Percentiles rank a stretch among this genome's conserved stretches.
Conservation (phyloP, 768 basidiomycete species). For the Chalciporus piperatus region DNA sequence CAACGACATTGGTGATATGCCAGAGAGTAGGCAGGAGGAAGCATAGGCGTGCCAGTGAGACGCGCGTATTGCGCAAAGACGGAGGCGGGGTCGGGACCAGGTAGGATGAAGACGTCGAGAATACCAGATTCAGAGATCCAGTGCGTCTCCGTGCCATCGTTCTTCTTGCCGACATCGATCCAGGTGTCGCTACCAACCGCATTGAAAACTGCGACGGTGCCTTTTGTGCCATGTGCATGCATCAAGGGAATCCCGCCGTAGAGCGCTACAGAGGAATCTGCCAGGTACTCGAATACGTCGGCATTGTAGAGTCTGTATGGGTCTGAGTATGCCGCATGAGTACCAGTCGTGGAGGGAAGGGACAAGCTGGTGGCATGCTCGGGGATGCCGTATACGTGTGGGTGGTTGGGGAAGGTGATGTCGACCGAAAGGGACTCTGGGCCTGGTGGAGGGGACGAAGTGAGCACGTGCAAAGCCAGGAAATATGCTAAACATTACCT, state of each 20-base stretch:
- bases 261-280: constrained; percentile 73
- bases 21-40: constrained; percentile 90
- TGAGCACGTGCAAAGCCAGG: not conserved
- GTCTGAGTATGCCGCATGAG: constrained; percentile 72
- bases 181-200: constrained; percentile 89
- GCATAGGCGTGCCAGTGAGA: constrained; percentile 79
- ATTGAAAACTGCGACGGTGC: constrained; percentile 90
- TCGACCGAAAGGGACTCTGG: constrained; percentile 94
- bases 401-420: constrained; percentile 88
- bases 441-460: constrained; percentile 48
- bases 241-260: constrained; percentile 92
- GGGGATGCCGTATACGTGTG: constrained; percentile 92
- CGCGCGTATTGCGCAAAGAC: constrained; percentile 83
- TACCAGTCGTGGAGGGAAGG: constrained; percentile 84
- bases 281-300: constrained; percentile 95
- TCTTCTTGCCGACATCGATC: constrained; percentile 75
- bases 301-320: constrained; percentile 94
- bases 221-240: constrained; percentile 85
- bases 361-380: constrained; percentile 91
- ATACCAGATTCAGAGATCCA: constrained; percentile 99
- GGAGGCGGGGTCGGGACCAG: constrained; percentile 81
- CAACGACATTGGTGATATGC: constrained; percentile 98
- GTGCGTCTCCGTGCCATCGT: constrained; percentile 76
- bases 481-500: constrained; percentile 45
- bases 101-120: constrained; percentile 89